Conservation (phyloP, 371 early-diverging fungal species). For the Catenaria anguillulae region DNA sequence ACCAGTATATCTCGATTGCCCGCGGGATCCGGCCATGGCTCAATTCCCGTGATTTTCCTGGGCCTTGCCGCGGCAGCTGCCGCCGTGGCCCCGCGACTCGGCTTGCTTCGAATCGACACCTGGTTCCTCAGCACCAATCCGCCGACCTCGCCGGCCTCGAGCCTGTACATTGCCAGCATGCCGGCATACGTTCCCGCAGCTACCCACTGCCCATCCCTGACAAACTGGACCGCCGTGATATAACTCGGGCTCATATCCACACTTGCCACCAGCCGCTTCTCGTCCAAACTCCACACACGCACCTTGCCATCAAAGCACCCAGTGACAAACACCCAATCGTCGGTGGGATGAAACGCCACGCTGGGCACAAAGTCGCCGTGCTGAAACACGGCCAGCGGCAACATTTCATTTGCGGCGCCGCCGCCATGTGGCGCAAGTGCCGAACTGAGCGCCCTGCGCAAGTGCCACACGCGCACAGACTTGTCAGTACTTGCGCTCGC, state of each 20-base stretch:
- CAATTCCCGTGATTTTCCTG: constrained; percentile 22
- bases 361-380: constrained; percentile 24
- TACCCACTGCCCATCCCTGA: constrained; percentile 21
- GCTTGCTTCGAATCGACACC: not conserved
- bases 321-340: constrained; percentile 24
- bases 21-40: constrained; percentile 11
- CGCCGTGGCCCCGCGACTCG: not conserved
- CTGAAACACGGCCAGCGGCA: constrained; percentile 22
- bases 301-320: constrained; percentile 26
- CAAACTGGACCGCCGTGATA: constrained; percentile 29
- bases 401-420: constrained; percentile 3
- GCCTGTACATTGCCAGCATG: not conserved
- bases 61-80: not conserved
- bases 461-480: constrained; percentile 34
- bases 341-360: constrained; percentile 30
- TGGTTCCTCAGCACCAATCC: not conserved
- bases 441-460: too few species aligned
- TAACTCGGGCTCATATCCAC: constrained; percentile 18
- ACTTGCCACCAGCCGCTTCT: constrained; percentile 23
- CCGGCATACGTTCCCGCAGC: constrained; percentile 29
- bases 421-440: too few species aligned
- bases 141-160: not conserved
- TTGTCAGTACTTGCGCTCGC: constrained; percentile 25
- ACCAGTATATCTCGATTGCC: constrained; percentile 19
- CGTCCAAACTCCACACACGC: constrained; percentile 28